These are phyloP conservation scores for Trifolium repens DNA, from an alignment of 306 rosid species.

Conservation along the genomic window DNA sequence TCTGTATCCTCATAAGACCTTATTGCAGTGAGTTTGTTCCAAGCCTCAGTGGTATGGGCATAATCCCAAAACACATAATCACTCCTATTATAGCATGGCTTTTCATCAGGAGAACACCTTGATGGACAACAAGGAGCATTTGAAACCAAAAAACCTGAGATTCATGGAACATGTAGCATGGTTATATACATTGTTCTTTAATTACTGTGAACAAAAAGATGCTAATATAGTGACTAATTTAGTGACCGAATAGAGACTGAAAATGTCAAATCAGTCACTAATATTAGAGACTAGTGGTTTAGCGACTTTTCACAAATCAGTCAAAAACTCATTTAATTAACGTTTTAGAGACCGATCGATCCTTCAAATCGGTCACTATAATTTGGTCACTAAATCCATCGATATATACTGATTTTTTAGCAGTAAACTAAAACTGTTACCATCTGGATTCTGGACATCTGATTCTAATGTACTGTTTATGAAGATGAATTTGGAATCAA, in stretches of 20 bases:
- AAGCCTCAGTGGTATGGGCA: conserved; percentile 49
- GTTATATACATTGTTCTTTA: conserved; percentile 9
- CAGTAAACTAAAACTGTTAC: conserved; percentile 27
- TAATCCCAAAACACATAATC: conserved; percentile 61
- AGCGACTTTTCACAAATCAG: neutral
- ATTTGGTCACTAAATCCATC: neutral
- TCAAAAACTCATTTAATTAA: neutral
- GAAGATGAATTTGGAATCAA: conserved; percentile 49
- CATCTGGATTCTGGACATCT: neutral
- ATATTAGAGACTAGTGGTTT: neutral
- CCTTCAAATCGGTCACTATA: neutral
- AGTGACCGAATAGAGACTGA: neutral
- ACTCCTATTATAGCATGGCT: conserved; percentile 53
- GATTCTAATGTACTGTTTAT: conserved; percentile 24
- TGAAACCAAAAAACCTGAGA: conserved; percentile 47
- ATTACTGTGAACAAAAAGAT: neutral
- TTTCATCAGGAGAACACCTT: conserved; percentile 37
- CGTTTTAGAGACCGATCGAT: neutral
- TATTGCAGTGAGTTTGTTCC: conserved; percentile 39
- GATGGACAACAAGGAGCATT: conserved; percentile 46
- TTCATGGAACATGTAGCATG: conserved; percentile 21
- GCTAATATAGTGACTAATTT: neutral
- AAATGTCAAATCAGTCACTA: neutral
- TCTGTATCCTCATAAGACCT: conserved; percentile 23
- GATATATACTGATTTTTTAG: neutral